A percentile compares a stretch with the other conserved stretches of the same genome.
Conservation (phyloP, 1,139 yeast genomes). For the Debaryomyces fabryi region DNA sequence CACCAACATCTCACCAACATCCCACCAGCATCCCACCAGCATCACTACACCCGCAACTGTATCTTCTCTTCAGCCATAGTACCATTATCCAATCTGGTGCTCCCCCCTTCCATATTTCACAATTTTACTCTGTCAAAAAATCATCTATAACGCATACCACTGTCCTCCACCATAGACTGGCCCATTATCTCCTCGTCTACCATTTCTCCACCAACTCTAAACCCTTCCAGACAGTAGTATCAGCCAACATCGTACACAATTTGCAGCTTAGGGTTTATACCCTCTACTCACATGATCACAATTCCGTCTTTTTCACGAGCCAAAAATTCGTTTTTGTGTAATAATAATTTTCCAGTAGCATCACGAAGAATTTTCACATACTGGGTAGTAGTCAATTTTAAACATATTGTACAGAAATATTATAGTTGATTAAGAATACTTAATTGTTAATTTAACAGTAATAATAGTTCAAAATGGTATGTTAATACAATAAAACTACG, state of each 20-base stretch:
- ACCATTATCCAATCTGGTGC: no score
- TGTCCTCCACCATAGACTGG: background rate
- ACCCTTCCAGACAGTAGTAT: no score
- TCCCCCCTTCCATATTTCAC: no score
- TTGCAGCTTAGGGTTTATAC: constrained; percentile 6
- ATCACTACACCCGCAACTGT: no score
- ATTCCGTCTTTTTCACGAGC: background rate
- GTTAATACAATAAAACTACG: constrained; percentile 8
- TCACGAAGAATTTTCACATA: constrained; percentile 8
- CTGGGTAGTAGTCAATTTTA: constrained; percentile 1
- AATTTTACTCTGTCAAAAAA: no score
- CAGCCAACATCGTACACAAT: background rate
- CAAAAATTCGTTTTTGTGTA: constrained; percentile 1
- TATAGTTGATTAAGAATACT: constrained; percentile 7
- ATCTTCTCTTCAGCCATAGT: no score
- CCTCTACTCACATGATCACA: background rate
- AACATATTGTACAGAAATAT: constrained; percentile 1
- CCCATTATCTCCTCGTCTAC: no score
- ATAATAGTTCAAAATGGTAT: constrained; percentile 17
- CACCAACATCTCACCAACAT: no score
- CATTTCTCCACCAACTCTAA: no score
- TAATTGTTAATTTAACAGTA: constrained; percentile 10
- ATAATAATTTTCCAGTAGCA: constrained; percentile 6
- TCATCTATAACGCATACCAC: background rate
- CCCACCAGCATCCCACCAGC: no score